These are phyloP conservation scores for Quercus mongolica DNA, from an alignment of 306 rosid genomes.

Conservation along the genomic window DNA sequence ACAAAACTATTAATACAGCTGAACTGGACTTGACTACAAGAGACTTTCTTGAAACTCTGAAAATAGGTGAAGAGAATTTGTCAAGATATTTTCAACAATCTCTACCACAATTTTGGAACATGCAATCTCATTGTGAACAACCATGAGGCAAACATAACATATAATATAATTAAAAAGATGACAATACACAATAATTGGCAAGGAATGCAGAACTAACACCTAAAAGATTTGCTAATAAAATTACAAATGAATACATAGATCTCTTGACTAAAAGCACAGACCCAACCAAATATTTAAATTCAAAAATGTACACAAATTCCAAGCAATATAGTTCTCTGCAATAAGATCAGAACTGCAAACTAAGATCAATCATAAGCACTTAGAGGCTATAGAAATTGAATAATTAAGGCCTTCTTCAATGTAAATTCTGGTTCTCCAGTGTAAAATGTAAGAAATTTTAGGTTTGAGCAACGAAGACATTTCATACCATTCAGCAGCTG, in stretches of 20 bases:
- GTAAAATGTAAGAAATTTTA: not conserved
- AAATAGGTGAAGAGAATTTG: not conserved
- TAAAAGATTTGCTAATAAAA: not conserved
- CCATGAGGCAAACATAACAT: not conserved
- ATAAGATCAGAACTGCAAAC: not conserved
- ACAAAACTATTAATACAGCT: not conserved
- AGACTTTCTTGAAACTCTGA: not conserved
- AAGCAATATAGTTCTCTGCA: not conserved
- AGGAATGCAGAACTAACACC: not conserved
- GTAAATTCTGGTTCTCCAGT: not conserved
- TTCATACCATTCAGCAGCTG: slow-evolving; percentile 92
- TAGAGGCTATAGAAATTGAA: not conserved
- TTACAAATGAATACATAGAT: not conserved
- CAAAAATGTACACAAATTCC: not conserved
- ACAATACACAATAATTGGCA: not conserved
- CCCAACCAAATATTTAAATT: not conserved
- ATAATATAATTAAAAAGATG: not conserved
- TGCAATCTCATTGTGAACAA: not conserved
- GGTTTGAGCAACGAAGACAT: not conserved
- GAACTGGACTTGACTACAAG: not conserved
- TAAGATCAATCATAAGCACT: not conserved
- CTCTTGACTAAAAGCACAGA: not conserved
- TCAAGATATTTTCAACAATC: not conserved
- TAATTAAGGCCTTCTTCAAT: not conserved
- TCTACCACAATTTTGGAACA: not conserved